Percentiles rank a stretch among this genome's conserved stretches.
Evolutionary conservation across 202 grass and related monocot genomes (phyloP).

Genomic region (Schoenoplectus triqueter): DNA sequence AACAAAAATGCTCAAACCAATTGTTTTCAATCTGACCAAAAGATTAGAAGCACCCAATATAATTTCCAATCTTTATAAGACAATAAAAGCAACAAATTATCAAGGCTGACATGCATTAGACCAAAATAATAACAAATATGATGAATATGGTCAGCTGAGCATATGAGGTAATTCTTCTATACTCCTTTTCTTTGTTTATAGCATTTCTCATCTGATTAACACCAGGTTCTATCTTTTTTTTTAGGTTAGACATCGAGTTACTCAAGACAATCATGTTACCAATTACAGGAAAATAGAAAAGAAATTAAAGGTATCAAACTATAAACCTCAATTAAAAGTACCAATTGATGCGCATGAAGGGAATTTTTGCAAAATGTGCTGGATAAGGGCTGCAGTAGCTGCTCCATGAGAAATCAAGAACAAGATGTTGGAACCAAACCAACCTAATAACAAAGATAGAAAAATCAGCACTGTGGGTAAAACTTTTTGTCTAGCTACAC

Average conservation of each 20-base stretch:
- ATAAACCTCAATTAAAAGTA: constrained; percentile 66
- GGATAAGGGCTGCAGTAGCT: constrained; percentile 74
- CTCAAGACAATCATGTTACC: too few relatives aligned
- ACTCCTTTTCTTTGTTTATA: neutral
- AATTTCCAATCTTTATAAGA: constrained; percentile 16
- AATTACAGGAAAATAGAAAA: constrained; percentile 1
- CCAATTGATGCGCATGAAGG: constrained; percentile 97
- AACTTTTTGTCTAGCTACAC: constrained; percentile 25
- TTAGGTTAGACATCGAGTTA: neutral
- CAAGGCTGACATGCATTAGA: neutral
- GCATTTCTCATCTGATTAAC: neutral
- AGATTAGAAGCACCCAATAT: neutral
- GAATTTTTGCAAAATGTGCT: constrained; percentile 75
- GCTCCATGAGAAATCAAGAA: constrained; percentile 70
- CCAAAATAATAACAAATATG: neutral
- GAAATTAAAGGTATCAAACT: constrained; percentile 40
- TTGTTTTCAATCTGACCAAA: neutral
- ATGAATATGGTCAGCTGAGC: neutral
- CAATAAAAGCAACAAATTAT: neutral
- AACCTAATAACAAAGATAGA: constrained; percentile 46
- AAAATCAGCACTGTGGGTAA: constrained; percentile 28
- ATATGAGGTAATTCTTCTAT: constrained; percentile 11
- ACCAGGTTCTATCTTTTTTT: constrained; percentile 1
- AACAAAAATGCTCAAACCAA: constrained; percentile 33
- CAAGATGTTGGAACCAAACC: constrained; percentile 41